phyloP scores from a whole-genome alignment of 1,284 basidiomycete genomes.

The Trichosporon ovoides region DNA sequence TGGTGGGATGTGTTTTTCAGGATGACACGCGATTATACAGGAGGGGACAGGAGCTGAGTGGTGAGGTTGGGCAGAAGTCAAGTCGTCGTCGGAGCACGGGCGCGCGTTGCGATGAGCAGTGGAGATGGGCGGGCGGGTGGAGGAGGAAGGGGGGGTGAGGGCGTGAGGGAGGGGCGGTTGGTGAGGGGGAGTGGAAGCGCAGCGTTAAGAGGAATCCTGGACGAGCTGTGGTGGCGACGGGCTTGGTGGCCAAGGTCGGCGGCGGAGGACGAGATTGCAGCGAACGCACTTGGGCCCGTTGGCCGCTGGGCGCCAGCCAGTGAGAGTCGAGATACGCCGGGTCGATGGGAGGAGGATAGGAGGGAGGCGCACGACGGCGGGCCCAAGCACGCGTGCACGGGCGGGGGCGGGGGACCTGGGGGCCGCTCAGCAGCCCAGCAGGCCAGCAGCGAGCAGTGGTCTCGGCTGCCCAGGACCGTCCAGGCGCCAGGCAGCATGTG shows the following conservation, averaged over 20 bases:
- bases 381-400: background rate
- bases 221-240: background rate
- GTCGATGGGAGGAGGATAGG: background rate
- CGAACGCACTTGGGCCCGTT: conserved; percentile 1
- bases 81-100: background rate
- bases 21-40: background rate
- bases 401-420: background rate
- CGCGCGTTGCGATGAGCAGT: background rate
- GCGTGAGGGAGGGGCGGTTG: background rate
- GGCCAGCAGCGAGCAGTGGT: no score
- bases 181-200: background rate
- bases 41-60: background rate
- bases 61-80: no score
- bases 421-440: no score
- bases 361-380: background rate
- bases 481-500: no score
- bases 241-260: background rate
- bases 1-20: background rate
- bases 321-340: background rate
- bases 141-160: background rate
- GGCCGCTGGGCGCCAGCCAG: background rate
- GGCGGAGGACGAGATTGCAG: conserved; percentile 3
- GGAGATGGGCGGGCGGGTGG: background rate
- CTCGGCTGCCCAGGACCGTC: no score
- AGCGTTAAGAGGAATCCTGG: background rate